These are phyloP conservation scores for Biscogniauxia marginata DNA, from an alignment of 2,329 filamentous ascomycete species.

Conservation along the genomic window DNA sequence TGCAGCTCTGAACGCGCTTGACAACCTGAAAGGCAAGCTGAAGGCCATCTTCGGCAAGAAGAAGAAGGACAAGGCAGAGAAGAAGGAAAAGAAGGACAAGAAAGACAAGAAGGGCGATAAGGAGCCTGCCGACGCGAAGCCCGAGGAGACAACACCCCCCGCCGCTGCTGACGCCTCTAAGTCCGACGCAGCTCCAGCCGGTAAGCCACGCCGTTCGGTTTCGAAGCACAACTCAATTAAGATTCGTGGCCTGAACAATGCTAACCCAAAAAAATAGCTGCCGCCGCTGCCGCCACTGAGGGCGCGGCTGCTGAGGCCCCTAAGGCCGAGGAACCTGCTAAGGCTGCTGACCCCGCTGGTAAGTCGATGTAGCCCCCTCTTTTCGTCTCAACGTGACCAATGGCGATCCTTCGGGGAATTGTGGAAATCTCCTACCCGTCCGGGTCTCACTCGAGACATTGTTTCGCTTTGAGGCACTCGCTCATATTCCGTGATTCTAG, in stretches of 20 bases:
- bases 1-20: constrained; percentile 49
- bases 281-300: constrained; percentile 16
- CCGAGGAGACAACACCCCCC: constrained; percentile 20
- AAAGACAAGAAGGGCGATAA: constrained; percentile 7
- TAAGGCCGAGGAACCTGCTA: constrained; percentile 17
- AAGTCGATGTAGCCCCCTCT: constrained; percentile 14
- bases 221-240: background rate
- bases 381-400: background rate
- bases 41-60: constrained; percentile 53
- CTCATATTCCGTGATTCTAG: constrained; percentile 9
- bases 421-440: background rate
- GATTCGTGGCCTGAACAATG: background rate
- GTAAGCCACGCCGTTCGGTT: constrained; percentile 6
- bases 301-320: constrained; percentile 7
- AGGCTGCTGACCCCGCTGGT: constrained; percentile 22
- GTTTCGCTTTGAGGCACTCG: background rate
- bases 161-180: constrained; percentile 17
- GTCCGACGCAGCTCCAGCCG: constrained; percentile 13
- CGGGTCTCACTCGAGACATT: background rate
- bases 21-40: constrained; percentile 57
- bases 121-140: constrained; percentile 25
- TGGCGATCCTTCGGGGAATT: background rate
- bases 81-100: constrained; percentile 35
- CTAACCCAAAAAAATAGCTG: background rate
- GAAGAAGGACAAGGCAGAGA: constrained; percentile 13